A percentile compares a stretch with the other conserved stretches of the same genome.
These are phyloP conservation scores for Liquidambar formosana DNA, from an alignment of 164 flowering plant genomes.

Conservation along the genomic window DNA sequence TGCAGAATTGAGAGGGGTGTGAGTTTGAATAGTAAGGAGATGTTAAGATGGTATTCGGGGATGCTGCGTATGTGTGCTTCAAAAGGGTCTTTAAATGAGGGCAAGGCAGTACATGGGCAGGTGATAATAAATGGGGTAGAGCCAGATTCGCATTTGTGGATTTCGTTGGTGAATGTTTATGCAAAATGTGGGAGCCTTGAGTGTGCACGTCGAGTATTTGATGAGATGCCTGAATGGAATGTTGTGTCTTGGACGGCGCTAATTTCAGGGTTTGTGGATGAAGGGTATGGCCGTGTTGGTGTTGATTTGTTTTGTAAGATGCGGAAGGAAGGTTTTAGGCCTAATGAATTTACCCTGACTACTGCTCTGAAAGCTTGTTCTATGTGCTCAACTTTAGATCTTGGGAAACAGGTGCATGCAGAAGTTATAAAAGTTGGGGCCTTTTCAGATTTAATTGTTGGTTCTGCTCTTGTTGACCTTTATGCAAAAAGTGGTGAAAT, in stretches of 20 bases:
- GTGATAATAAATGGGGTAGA: constrained; percentile 29
- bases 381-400: constrained; percentile 27
- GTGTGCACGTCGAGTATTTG: constrained; percentile 27
- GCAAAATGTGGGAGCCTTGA: constrained; percentile 32
- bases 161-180: constrained; percentile 46
- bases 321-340: constrained; percentile 35
- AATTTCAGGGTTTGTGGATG: constrained; percentile 35
- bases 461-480: constrained; percentile 52
- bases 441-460: constrained; percentile 42
- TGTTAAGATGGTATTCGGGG: constrained; percentile 27
- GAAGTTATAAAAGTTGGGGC: constrained; percentile 43
- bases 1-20: neutral
- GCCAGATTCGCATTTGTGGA: constrained; percentile 54
- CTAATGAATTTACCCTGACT: constrained; percentile 44
- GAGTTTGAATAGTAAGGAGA: constrained; percentile 4
- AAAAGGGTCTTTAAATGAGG: constrained; percentile 21
- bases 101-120: constrained; percentile 43
- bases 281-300: constrained; percentile 38
- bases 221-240: constrained; percentile 39
- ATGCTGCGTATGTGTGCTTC: constrained; percentile 28
- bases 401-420: constrained; percentile 51
- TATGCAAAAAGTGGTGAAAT: constrained; percentile 51
- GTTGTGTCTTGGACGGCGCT: constrained; percentile 55
- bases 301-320: constrained; percentile 37
- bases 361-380: constrained; percentile 51